phyloP scores from a whole-genome alignment of 345 rosid genomes.

The Schrenkiella parvula region DNA sequence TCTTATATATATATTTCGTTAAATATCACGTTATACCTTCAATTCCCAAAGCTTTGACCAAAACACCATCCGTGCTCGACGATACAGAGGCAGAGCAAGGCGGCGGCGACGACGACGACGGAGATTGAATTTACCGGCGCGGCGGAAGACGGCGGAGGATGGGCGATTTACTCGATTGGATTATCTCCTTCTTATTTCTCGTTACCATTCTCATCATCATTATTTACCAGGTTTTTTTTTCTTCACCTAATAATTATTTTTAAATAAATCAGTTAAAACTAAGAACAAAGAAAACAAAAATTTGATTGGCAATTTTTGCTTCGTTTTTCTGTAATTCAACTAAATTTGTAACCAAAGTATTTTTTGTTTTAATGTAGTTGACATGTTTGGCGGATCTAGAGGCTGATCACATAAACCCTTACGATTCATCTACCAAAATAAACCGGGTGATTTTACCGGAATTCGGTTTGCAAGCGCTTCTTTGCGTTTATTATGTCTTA shows the following conservation, averaged over 20 bases:
- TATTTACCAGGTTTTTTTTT: slow-evolving; percentile 62
- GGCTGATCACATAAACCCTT: slow-evolving; percentile 64
- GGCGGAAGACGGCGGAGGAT: slow-evolving; percentile 38
- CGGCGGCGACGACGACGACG: background rate
- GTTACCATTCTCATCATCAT: slow-evolving; percentile 62
- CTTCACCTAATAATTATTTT: background rate
- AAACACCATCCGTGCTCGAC: background rate
- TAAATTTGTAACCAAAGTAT: background rate
- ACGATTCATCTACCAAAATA: slow-evolving; percentile 61
- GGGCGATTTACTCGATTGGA: slow-evolving; percentile 79
- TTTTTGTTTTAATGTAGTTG: slow-evolving; percentile 37
- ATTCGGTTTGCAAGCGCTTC: slow-evolving; percentile 50
- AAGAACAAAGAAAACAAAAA: background rate
- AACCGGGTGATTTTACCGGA: slow-evolving; percentile 58
- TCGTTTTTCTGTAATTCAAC: background rate
- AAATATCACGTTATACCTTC: too few relatives aligned
- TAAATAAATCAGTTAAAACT: background rate
- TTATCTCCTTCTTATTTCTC: slow-evolving; percentile 66
- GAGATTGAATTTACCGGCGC: background rate
- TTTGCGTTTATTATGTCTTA: slow-evolving; percentile 47
- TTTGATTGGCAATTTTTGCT: background rate
- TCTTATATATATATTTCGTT: slow-evolving; percentile 23
- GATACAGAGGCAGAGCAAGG: background rate
- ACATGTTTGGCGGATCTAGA: slow-evolving; percentile 74
- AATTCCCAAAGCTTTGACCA: slow-evolving; percentile 18